These are phyloP conservation scores for Corchorus capsularis DNA, from an alignment of 345 rosid genomes.

Conservation along the genomic window DNA sequence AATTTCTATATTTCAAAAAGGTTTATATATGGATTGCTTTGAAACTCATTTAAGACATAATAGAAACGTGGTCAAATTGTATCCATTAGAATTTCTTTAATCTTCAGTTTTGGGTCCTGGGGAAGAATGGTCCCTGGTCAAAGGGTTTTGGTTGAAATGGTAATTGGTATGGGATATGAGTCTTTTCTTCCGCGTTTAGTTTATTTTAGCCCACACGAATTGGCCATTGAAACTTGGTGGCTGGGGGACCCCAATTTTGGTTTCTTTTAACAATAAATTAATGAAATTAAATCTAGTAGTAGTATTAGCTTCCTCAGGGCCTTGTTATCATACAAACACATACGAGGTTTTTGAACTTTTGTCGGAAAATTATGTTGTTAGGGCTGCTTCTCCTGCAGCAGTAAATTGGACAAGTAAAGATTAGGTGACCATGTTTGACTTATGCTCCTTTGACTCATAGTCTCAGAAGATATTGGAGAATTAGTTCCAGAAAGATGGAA, in stretches of 20 bases:
- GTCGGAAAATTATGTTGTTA: not conserved
- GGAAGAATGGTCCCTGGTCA: not conserved
- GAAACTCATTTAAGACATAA: not conserved
- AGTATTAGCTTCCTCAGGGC: no score
- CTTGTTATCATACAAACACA: not conserved
- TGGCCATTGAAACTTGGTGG: not conserved
- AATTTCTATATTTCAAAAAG: not conserved
- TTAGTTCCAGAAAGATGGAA: no score
- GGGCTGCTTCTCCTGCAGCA: not conserved
- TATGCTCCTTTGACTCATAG: not conserved
- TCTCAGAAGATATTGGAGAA: no score
- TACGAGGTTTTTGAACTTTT: not conserved
- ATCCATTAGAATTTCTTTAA: not conserved
- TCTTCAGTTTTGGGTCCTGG: not conserved
- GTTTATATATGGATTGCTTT: not conserved
- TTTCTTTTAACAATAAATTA: no score
- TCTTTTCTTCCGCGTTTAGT: not conserved
- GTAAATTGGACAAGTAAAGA: not conserved
- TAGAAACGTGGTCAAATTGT: constrained; percentile 12
- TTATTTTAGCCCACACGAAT: constrained; percentile 1
- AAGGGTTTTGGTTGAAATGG: not conserved
- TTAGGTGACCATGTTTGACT: not conserved
- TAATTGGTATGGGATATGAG: no score
- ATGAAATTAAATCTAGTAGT: no score
- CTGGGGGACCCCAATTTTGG: not conserved